Conservation (phyloP, 768 basidiomycete genomes). For the Cyclocybe cylindracea region DNA sequence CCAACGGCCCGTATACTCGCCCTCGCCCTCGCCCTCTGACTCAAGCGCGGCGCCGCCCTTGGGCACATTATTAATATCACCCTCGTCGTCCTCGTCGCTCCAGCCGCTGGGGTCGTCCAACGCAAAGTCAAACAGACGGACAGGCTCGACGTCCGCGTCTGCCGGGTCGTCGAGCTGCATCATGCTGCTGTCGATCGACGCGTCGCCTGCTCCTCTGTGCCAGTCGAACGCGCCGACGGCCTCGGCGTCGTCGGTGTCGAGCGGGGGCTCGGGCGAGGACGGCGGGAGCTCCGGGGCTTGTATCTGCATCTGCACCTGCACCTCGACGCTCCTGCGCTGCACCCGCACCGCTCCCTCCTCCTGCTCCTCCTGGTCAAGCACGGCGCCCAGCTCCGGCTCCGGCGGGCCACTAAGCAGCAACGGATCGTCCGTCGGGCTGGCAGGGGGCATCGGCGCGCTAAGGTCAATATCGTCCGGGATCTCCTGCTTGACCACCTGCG, state of each 20-base stretch:
- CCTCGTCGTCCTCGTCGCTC: slow-evolving; percentile 40
- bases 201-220: slow-evolving; percentile 11
- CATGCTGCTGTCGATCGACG: slow-evolving; percentile 21
- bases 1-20: slow-evolving; percentile 72
- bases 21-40: slow-evolving; percentile 40
- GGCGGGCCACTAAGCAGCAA: slow-evolving; percentile 56
- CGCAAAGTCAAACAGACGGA: slow-evolving; percentile 29
- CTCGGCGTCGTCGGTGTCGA: slow-evolving; percentile 16
- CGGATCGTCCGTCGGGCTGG: slow-evolving; percentile 78
- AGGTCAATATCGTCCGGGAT: slow-evolving; percentile 61
- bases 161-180: slow-evolving; percentile 29
- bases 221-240: slow-evolving; percentile 23
- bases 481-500: slow-evolving; percentile 60
- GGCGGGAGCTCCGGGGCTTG: slow-evolving; percentile 20
- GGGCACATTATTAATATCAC: slow-evolving; percentile 2
- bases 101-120: slow-evolving; percentile 26
- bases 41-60: slow-evolving; percentile 12
- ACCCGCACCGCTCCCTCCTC: background rate
- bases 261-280: slow-evolving; percentile 21
- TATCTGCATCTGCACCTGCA: background rate
- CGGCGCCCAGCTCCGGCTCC: slow-evolving; percentile 15
- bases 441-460: slow-evolving; percentile 58
- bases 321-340: background rate
- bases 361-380: background rate
- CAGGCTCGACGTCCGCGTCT: slow-evolving; percentile 27